Conservation (phyloP, 1,284 basidiomycete species). For the Rhodotorula sp. region DNA sequence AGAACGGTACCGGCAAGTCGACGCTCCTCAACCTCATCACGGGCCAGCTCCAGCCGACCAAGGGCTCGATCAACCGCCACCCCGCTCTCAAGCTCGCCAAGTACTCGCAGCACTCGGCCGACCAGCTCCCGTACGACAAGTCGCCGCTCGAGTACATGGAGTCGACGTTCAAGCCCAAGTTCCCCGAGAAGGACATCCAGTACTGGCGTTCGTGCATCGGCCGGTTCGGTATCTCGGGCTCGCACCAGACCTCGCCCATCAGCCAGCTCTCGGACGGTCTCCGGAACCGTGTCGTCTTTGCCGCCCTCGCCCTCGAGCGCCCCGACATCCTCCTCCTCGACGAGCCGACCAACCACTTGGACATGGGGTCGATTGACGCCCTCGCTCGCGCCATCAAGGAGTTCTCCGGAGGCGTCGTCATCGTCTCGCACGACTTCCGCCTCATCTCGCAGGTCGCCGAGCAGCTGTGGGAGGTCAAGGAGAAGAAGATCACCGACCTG, state of each 20-base stretch:
- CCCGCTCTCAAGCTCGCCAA: constrained; percentile 77
- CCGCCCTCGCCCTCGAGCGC: constrained; percentile 63
- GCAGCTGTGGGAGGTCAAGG: constrained; percentile 97
- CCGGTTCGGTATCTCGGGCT: constrained; percentile 89
- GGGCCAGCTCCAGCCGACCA: constrained; percentile 71
- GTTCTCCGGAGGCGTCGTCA: constrained; percentile 95
- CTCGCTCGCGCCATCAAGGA: constrained; percentile 92
- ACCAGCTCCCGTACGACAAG: constrained; percentile 94
- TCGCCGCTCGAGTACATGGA: constrained; percentile 95
- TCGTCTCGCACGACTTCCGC: constrained; percentile 91
- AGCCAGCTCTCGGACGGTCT: constrained; percentile 92
- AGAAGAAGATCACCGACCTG: constrained; percentile 89
- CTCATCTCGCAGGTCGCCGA: constrained; percentile 75
- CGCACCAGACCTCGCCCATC: constrained; percentile 92
- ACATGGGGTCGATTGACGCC: constrained; percentile 94
- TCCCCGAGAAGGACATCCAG: constrained; percentile 89
- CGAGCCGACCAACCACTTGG: constrained; percentile 88
- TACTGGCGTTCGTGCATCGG: constrained; percentile 94
- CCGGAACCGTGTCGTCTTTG: constrained; percentile 89
- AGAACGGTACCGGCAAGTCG: constrained; percentile 97
- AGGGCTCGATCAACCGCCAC: constrained; percentile 87
- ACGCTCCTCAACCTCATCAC: constrained; percentile 96
- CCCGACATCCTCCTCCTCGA: constrained; percentile 53
- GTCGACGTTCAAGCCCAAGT: constrained; percentile 72
- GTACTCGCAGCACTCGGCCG: constrained; percentile 97